Evolutionary conservation across 495 filamentous ascomycete genomes (phyloP), one percentile per base, ranked within the genome.

Genomic region (Parathielavia hyrcaniae): DNA sequence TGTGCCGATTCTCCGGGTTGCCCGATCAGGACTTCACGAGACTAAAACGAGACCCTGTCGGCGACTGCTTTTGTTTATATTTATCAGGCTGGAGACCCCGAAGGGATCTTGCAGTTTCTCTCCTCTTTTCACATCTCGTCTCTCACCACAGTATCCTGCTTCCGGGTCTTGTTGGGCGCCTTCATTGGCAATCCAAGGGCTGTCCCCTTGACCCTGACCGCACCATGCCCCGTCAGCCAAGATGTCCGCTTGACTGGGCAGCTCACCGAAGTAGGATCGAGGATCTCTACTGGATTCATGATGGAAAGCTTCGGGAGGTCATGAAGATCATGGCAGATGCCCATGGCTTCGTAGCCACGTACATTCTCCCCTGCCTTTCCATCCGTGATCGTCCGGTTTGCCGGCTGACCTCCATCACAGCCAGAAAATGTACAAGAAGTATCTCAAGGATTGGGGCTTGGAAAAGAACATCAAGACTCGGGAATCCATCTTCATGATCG

Each of bases 361-460:
- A 55, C 13, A 57, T 43, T 22, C 12, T 17, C 10, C 8, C 13
- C 30, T 10, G 19, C 34, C 20, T 19, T n/a, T 4, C 47, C 14
- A 4, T n/a, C n/a, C n/a, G n/a, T n/a, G 1, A 12, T 19, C 9
- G 19, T 6, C 32, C 26, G 6, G 16, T 0, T 36, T 23, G 14
- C 19, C 13, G 14, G 7, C 52, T 61, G n/a, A 67, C 47, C 8
- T 4, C 1, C 5, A 12, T 8, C 5, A 8, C 45, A 71, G 69
- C 0, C 38, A 52, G 9, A 67, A 67, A 38, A 64, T 62, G 52
- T 71, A 69, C 61, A 70, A 72, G 55, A 61, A 48, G 17, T 46
- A 62, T 30, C 52, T 70, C 52, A 61, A 61, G n/a, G 39, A 1
- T 0, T 72, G 68, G 68, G 54, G 60, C 2, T 20, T 70, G 35